Evolutionary conservation across 768 basidiomycete genomes (phyloP).

Genomic region (Mycena floridula): DNA sequence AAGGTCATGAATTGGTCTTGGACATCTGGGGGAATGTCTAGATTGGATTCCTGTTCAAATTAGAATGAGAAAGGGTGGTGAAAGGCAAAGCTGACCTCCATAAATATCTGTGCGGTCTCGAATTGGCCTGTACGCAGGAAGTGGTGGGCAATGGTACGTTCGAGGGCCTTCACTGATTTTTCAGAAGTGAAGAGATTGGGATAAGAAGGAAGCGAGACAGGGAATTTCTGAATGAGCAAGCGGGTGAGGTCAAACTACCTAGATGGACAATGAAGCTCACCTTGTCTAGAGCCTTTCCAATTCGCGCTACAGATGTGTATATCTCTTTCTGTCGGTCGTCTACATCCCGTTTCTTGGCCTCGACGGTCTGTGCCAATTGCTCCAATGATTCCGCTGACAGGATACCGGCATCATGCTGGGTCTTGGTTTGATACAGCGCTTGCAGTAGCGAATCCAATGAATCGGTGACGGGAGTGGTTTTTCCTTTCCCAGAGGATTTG

Average conservation of each 20-base stretch:
- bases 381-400: slow-evolving; percentile 43
- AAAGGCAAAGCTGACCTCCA: slow-evolving; percentile 43
- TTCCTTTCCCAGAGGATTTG: slow-evolving; percentile 38
- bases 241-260: not conserved
- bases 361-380: slow-evolving; percentile 51
- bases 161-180: slow-evolving; percentile 53
- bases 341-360: slow-evolving; percentile 73
- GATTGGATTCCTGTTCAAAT: slow-evolving; percentile 54
- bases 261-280: slow-evolving; percentile 32
- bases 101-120: slow-evolving; percentile 66
- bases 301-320: slow-evolving; percentile 65
- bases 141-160: slow-evolving; percentile 69
- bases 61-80: slow-evolving; percentile 2
- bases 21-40: slow-evolving; percentile 46
- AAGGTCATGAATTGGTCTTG: slow-evolving; percentile 60
- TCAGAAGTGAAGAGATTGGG: slow-evolving; percentile 60
- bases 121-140: slow-evolving; percentile 80
- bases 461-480: slow-evolving; percentile 45
- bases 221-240: slow-evolving; percentile 43
- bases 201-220: slow-evolving; percentile 57
- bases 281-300: slow-evolving; percentile 91
- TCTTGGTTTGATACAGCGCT: slow-evolving; percentile 51
- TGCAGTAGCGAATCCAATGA: slow-evolving; percentile 62
- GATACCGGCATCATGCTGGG: slow-evolving; percentile 40
- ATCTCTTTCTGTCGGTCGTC: slow-evolving; percentile 89